A percentile compares a stretch with the other conserved stretches of the same genome.
phyloP scores from a whole-genome alignment of 2,329 filamentous ascomycete species.

The Trichoderma afroharzianum region DNA sequence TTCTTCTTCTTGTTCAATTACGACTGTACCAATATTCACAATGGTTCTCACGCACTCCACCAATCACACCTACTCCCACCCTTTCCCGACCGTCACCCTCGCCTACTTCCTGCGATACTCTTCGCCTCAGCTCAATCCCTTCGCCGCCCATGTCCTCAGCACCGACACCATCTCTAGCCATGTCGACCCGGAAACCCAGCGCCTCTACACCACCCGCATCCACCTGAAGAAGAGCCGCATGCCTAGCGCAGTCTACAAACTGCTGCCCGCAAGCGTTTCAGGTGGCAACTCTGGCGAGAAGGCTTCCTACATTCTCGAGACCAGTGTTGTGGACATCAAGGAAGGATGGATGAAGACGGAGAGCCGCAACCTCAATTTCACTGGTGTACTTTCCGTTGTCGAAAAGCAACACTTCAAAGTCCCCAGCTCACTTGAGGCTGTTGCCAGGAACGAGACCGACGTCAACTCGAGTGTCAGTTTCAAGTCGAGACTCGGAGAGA shows the following conservation, averaged over 20 bases:
- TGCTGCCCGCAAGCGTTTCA: conserved; percentile 67
- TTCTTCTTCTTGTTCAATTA: conserved; percentile 7
- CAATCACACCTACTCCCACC: conserved; percentile 72
- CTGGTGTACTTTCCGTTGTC: conserved; percentile 72
- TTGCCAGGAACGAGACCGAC: conserved; percentile 49
- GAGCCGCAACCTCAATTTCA: conserved; percentile 77
- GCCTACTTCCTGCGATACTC: conserved; percentile 89
- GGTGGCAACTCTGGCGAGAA: conserved; percentile 63
- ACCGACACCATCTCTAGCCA: conserved; percentile 76
- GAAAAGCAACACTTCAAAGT: conserved; percentile 68
- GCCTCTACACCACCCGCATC: conserved; percentile 72
- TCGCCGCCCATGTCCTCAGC: conserved; percentile 76
- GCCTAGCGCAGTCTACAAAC: conserved; percentile 69
- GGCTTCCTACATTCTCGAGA: conserved; percentile 77
- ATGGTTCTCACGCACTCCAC: conserved; percentile 64
- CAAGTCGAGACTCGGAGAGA: conserved; percentile 67
- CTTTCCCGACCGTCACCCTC: conserved; percentile 80
- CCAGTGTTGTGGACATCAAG: conserved; percentile 71
- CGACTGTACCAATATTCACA: conserved; percentile 27
- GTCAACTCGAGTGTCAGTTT: conserved; percentile 73
- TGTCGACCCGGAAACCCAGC: conserved; percentile 70
- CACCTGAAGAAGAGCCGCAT: conserved; percentile 80
- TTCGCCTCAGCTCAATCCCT: conserved; percentile 66
- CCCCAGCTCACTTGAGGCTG: conserved; percentile 30
- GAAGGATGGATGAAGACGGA: conserved; percentile 82